Evolutionary conservation across 176 grass and related monocot species (phyloP), one percentile per base, ranked within the genome.

Genomic region (Leersia perrieri): DNA sequence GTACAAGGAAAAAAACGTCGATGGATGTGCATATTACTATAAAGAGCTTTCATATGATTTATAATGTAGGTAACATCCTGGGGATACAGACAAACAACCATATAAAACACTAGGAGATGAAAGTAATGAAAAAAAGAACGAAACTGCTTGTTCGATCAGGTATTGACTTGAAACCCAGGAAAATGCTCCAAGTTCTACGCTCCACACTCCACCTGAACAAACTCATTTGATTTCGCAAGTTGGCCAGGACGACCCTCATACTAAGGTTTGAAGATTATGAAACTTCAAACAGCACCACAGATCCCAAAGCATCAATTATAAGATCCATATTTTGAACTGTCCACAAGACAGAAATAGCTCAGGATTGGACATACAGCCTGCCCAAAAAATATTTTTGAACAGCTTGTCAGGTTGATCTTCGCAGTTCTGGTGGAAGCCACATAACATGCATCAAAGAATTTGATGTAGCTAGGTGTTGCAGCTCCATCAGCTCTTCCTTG

Each of bases 401-500:
- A 34, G 28, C 3, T 14, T 4, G 26, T 12, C 11, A 45, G 53
- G 33, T 42, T 74, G 36, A 39, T 23, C 77, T 82, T 60, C 7
- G 73, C 62, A 90, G 53, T 78, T 90, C 77, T 36, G 76, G 81
- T 74, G 84, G 91, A 87, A 93, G 49, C n/a, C 0, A 28, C 61
- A 71, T 26, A 68, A 13, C 81, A 79, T 61, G 16, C 42, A 65
- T 65, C 22, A 42, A 51, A 38, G 13, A 72, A 82, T 81, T 84
- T 57, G 74, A 73, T 60, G 73, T 33, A 33, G 7, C 60, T 22
- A 31, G 79, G 42, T 69, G 9, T 86, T 93, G 64, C 57, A 96
- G 53, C 70, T 89, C 88, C 86, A 93, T 36, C 68, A 97, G 22
- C 93, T 97, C 88, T 63, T 86, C 80, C 34, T 23, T 87, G 76